Percentiles rank a stretch among this genome's conserved stretches.
phyloP scores from a whole-genome alignment of 139 green algal genomes.

The Coelastrella sp. region DNA sequence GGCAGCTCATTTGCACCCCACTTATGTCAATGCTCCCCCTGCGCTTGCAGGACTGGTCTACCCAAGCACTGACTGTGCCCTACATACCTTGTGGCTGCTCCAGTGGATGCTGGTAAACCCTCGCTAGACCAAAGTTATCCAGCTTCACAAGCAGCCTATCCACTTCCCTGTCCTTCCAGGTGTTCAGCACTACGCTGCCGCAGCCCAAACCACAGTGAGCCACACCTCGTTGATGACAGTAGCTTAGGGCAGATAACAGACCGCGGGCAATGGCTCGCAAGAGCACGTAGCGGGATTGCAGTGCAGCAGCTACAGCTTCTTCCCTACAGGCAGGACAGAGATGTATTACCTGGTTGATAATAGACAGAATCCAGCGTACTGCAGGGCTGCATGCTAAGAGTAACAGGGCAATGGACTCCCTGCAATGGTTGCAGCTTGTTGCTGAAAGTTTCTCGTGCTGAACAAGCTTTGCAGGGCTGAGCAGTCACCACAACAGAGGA shows the following conservation, averaged over 20 bases:
- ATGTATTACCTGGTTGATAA: no score
- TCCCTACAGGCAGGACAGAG: no score
- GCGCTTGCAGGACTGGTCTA: no score
- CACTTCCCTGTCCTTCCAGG: slow-evolving; percentile 46
- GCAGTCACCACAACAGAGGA: no score
- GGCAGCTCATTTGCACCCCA: no score
- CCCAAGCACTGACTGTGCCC: background rate
- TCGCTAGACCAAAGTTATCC: slow-evolving; percentile 61
- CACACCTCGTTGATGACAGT: slow-evolving; percentile 62
- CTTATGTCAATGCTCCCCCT: no score
- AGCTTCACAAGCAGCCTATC: slow-evolving; percentile 64
- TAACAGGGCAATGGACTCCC: no score
- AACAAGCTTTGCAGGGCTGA: no score
- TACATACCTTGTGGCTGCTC: slow-evolving; percentile 10
- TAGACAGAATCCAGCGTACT: no score
- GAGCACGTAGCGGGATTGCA: slow-evolving; percentile 1
- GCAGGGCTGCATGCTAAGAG: no score
- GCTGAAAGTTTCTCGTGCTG: no score
- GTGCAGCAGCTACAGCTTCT: slow-evolving; percentile 4
- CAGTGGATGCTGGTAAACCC: slow-evolving; percentile 2
- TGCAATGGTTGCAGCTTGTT: no score
- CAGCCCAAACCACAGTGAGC: slow-evolving; percentile 70
- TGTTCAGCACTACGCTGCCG: slow-evolving; percentile 22
- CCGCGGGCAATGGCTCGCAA: slow-evolving; percentile 51
- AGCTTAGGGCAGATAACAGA: slow-evolving; percentile 60